Base-by-base conservation (phyloP, 2,329 filamentous ascomycete species). In the Huntiella bhutanensis region DNA sequence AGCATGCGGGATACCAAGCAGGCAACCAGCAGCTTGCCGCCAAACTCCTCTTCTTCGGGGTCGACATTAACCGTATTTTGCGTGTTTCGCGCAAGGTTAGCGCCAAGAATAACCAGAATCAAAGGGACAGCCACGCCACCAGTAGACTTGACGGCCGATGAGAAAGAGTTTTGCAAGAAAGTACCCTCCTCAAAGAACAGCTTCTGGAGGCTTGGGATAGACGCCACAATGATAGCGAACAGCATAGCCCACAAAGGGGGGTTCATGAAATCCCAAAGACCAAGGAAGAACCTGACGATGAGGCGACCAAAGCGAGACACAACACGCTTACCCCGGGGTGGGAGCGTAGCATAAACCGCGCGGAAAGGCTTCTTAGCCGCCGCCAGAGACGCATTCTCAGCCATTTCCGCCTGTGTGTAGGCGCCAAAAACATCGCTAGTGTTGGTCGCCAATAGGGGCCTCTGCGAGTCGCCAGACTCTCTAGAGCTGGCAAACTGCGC, bases 201-300 rank as follows among this genome's bases (percentile, higher is more conserved):
- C 36, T 70, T 67, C 60, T 98, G 88, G 5, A 98, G 71, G 1
- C 67, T 58, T 0, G 91, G 91, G 4, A 95, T 74, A 1, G 86
- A 93, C 2, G 91, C 91, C 4, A 98, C 82, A 43, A 94, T 64
- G 40, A 96, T 79, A n/a, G 91, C 84, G 35, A 78, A 67, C 33
- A 96, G 66, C 91, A 98, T 96, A 28, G 91, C 87, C 86, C 87
- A 96, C 19, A 98, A 76, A 1, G 91, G 91, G 37, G 91, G 88
- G 62, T 96, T 96, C 88, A 98, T 96, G 60, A 95, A 94, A 41
- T 82, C 81, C 82, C 82, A 91, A 10, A 87, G 59, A 45, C 86
- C 86, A 42, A 63, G 63, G 53, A 73, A 62, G 54, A 83, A 51
- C 59, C 71, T 60, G 54, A 54, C 4, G 33, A 10, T 32, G 5